phyloP scores from a whole-genome alignment of 441 rosid genomes.

The Erodium trifolium region DNA sequence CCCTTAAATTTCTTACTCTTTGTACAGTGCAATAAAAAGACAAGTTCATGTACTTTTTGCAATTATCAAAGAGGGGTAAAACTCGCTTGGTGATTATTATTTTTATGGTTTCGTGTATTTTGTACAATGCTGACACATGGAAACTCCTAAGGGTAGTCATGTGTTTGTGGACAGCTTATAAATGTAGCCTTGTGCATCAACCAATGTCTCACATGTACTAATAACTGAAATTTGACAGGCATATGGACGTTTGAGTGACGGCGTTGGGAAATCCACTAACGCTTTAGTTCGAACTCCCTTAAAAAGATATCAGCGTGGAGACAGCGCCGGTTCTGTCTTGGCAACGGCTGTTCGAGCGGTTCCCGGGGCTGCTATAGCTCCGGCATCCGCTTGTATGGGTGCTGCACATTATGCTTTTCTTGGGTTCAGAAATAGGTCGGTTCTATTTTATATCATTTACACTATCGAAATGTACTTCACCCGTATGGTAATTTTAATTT shows the following conservation, averaged over 20 bases:
- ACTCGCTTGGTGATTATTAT: no score
- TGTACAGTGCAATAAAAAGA: no score
- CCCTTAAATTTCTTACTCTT: no score
- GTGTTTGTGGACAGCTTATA: no score
- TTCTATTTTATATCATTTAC: not conserved
- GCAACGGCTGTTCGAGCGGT: constrained; percentile 72
- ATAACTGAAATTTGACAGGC: constrained; percentile 47
- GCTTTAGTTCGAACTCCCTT: constrained; percentile 79
- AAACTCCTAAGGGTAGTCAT: no score
- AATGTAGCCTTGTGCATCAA: no score
- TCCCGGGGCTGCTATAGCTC: constrained; percentile 95
- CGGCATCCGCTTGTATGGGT: constrained; percentile 78
- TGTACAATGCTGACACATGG: no score
- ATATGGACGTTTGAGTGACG: constrained; percentile 73
- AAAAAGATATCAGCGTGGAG: constrained; percentile 82
- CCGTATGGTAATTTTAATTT: constrained; percentile 8
- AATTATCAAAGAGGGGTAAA: no score
- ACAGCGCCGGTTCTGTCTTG: constrained; percentile 76
- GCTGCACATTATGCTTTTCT: constrained; percentile 77
- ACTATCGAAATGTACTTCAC: not conserved
- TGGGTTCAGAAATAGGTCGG: constrained; percentile 85
- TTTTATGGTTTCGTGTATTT: no score
- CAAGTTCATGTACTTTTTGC: no score
- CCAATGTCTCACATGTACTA: constrained; percentile 6
- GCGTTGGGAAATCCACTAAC: constrained; percentile 82